Evolutionary conservation across 108 stramenopile genomes (phyloP).

Genomic region (Cyclotella baltica): DNA sequence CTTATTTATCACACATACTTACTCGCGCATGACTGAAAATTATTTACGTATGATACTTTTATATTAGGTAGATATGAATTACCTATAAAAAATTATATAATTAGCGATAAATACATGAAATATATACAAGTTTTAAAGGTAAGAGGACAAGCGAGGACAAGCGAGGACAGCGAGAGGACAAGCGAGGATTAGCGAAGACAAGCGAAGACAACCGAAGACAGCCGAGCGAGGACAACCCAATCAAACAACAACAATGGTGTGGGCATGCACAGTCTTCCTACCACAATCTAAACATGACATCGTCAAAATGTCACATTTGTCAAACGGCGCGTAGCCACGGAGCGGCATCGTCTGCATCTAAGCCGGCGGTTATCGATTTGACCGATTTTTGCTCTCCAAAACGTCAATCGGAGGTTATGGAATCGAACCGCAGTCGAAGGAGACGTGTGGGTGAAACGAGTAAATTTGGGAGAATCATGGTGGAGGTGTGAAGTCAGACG

Average conservation of each 20-base stretch:
- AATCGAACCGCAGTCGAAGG: constrained; percentile 39
- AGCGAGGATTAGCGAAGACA: no score
- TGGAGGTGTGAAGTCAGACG: neutral
- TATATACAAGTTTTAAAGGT: no score
- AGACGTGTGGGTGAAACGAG: neutral
- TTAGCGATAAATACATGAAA: no score
- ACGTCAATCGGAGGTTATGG: constrained; percentile 28
- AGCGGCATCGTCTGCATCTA: neutral
- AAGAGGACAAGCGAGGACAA: no score
- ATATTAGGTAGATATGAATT: no score
- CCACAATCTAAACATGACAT: constrained; percentile 30
- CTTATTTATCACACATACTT: no score
- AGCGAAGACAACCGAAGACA: no score
- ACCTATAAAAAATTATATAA: no score
- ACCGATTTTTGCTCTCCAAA: constrained; percentile 22
- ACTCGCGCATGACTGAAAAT: no score
- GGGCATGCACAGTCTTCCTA: constrained; percentile 40
- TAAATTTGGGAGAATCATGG: neutral
- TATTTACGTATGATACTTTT: no score
- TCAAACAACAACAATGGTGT: neutral
- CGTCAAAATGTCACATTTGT: constrained; percentile 27
- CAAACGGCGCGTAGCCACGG: neutral
- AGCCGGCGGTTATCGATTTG: constrained; percentile 31
- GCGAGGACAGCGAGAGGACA: no score
- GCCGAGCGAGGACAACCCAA: neutral